phyloP scores from a whole-genome alignment of 2,329 filamentous ascomycete genomes.

The Fusarium nelsonii region DNA sequence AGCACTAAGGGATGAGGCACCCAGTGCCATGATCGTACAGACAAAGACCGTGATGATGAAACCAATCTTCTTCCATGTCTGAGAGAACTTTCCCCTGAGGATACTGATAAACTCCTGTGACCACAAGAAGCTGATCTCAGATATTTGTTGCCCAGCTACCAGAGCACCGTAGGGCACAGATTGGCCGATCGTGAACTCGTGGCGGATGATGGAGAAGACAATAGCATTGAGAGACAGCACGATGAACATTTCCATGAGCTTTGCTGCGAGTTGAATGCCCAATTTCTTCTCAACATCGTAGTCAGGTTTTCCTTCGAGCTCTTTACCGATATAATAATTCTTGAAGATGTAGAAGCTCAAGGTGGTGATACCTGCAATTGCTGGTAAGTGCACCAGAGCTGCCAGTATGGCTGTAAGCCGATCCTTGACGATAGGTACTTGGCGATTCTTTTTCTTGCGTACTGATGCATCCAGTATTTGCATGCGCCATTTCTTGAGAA shows the following conservation, averaged over 20 bases:
- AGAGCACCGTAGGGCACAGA: constrained; percentile 40
- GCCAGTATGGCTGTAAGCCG: constrained; percentile 30
- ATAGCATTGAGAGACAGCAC: constrained; percentile 36
- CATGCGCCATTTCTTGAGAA: constrained; percentile 39
- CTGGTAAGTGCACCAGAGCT: constrained; percentile 34
- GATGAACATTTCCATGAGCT: constrained; percentile 43
- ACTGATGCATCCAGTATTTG: constrained; percentile 20
- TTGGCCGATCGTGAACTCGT: constrained; percentile 36
- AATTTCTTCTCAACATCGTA: constrained; percentile 40
- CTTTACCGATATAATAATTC: constrained; percentile 43
- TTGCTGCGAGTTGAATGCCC: constrained; percentile 39
- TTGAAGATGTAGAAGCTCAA: constrained; percentile 43
- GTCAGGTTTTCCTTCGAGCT: constrained; percentile 33
- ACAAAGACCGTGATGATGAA: constrained; percentile 30
- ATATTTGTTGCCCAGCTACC: constrained; percentile 40
- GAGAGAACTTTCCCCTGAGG: constrained; percentile 33
- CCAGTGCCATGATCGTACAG: constrained; percentile 36
- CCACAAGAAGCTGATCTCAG: constrained; percentile 41
- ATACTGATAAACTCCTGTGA: constrained; percentile 39
- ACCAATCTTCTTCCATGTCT: constrained; percentile 34
- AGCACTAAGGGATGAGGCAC: constrained; percentile 39
- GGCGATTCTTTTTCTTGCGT: constrained; percentile 11
- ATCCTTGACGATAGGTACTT: constrained; percentile 40
- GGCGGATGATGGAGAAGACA: constrained; percentile 35
- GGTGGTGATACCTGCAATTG: constrained; percentile 31